Base-by-base conservation (phyloP, 164 flowering plant species). In the Hamamelis virginiana region DNA sequence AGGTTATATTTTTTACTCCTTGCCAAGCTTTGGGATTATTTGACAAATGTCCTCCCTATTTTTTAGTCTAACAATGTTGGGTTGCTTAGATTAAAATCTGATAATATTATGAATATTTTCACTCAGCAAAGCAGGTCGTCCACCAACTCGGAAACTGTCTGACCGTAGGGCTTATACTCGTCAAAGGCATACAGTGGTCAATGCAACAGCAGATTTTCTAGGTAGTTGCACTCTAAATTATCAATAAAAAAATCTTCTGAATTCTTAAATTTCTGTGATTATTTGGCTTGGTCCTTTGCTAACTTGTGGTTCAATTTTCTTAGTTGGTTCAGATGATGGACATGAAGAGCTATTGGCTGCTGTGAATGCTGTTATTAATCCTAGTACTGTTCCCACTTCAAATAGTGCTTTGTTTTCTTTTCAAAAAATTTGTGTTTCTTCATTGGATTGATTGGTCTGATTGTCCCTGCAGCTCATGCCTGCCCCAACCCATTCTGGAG, bases 271-370 rank as follows among this genome's bases (percentile, higher is more conserved):
- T 46, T 61, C 50, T 46, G 23, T 52, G 9, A n/a, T 74, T 72
- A 4, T 9, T 25, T n/a, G 16, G 60, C 67, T 13, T 59, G 16
- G 16, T 58, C 57, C 8, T 71, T 64, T 67, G 27, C 28, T 59
- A 41, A 33, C 22, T 51, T 60, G 56, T 62, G 51, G 28, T 67
- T 62, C 5, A n/a, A 48, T 48, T 46, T 65, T 72, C 47, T 71
- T 76, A 82, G 94, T 86, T 80, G 92, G 87, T 76, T 80, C 88
- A 66, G 90, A 82, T 70, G 87, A 89, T 87, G 94, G 87, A 19
- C 87, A 84, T 69, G 91, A 83, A 76, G 97, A 91, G 76, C 85
- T 94, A 26, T 26, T 84, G 77, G 92, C 91, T 78, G 97, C 96
- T 74, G 96, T 86, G 68, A 89, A 80, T 46, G 87, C 87, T 69